Evolutionary conservation across 331 rosid genomes (phyloP), one percentile per base, ranked within the genome.

Genomic region (Erythrophleum ivorense): DNA sequence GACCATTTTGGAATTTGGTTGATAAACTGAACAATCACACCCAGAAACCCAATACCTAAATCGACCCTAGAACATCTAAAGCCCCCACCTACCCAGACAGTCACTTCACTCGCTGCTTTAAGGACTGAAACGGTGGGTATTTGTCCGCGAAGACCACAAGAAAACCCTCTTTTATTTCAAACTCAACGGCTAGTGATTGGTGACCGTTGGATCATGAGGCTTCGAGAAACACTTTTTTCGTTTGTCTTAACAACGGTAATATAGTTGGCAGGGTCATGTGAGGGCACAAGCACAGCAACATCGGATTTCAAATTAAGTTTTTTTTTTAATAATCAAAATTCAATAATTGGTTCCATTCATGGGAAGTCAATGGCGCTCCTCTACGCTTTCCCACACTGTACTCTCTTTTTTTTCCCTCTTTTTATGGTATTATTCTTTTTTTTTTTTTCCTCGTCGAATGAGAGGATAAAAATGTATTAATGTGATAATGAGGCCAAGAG

Each of bases 151-250:
- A 58, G 71, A 65, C 78, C 65, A 70, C 50, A 34, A 19, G 11
- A 45, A 64, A 53, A 62, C 80, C 73, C 34, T 57, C 73, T 16
- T 63, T 84, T 82, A 89, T 90, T 83, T 80, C 90, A 88, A 90
- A 85, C 57, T 71, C 83, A 93, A 91, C 97, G 97, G 97, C 97
- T 91, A 93, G 90, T 90, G 52, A 77, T 50, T 86, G 1, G 3
- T 84, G 88, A 80, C 89, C 94, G 95, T 91, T 92, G 76, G 92
- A 89, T 92, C 80, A 40, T 63, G n/a, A 11, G n/a, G 77, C 75
- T 75, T 62, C 40, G 69, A 69, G 19, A 9, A 73, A 18, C 36
- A 63, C 77, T 78, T 71, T 75, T 58, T 50, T 7, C 34, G 13
- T 52, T 65, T 79, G 78, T 84, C 83, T 36, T 36, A 67, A 78